phyloP scores from a whole-genome alignment of 148 eudicot species.

The Chenopodium album region DNA sequence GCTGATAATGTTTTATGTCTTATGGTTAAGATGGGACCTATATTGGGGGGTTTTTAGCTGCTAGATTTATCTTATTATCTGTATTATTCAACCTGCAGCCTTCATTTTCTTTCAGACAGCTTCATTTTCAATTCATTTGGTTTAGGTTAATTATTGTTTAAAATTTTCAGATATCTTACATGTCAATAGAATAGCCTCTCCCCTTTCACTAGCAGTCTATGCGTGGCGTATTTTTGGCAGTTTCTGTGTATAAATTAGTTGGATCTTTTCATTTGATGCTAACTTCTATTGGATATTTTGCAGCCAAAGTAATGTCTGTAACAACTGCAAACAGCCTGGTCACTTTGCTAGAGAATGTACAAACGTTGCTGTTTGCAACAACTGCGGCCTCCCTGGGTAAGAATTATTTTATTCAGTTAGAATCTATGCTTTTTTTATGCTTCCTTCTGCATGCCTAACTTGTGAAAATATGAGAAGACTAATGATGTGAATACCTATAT shows the following conservation, averaged over 20 bases:
- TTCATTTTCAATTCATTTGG: neutral
- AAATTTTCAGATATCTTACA: neutral
- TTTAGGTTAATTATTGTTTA: neutral
- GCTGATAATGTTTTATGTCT: neutral
- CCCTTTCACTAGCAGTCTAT: neutral
- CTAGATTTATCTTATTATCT: neutral
- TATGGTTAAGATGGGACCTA: neutral
- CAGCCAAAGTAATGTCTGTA: constrained; percentile 49
- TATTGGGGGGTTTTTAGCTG: neutral
- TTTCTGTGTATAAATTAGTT: neutral
- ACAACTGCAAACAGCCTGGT: constrained; percentile 55
- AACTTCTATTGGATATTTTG: neutral
- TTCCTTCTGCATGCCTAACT: neutral
- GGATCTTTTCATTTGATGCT: neutral
- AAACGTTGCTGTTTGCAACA: constrained; percentile 55
- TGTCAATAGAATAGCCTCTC: too few relatives aligned
- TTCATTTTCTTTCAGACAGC: neutral
- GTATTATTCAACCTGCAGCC: neutral
- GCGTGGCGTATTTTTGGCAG: neutral
- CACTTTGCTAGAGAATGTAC: constrained; percentile 58
- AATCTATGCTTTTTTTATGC: neutral
- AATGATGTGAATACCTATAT: neutral
- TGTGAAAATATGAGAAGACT: neutral
- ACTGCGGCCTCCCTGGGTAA: constrained; percentile 62
- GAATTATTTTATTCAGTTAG: neutral